Evolutionary conservation across 192 early-diverging fungal species (phyloP).

Genomic region (Spizellomyces sp.): DNA sequence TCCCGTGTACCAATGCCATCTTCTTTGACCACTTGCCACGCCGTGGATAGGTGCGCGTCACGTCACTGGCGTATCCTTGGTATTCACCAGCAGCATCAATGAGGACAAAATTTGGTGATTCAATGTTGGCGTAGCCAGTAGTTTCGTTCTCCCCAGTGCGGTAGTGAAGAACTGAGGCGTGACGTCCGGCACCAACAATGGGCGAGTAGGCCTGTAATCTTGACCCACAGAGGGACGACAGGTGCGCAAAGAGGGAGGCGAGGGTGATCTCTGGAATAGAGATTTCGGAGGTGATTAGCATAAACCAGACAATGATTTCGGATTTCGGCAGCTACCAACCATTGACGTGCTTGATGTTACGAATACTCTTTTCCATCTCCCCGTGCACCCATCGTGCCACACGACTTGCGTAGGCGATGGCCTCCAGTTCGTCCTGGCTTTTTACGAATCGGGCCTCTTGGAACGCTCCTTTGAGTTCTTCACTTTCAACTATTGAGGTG

Average conservation of each 20-base stretch:
- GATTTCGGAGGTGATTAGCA: too few relatives aligned
- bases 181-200: conserved; percentile 80
- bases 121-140: conserved; percentile 12
- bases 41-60: conserved; percentile 74
- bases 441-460: conserved; percentile 80
- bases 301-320: too few relatives aligned
- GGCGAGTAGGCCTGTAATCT: conserved; percentile 78
- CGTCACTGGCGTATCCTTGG: conserved; percentile 81
- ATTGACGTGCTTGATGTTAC: too few relatives aligned
- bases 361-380: not conserved
- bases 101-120: conserved; percentile 61
- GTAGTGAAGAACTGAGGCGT: conserved; percentile 85
- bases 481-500: conserved; percentile 19
- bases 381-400: conserved; percentile 44
- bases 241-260: conserved; percentile 73
- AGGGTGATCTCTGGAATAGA: conserved; percentile 69
- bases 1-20: conserved; percentile 62
- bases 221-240: conserved; percentile 57
- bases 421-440: conserved; percentile 70
- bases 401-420: conserved; percentile 65
- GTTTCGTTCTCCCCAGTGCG: conserved; percentile 68
- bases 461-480: conserved; percentile 60
- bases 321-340: too few relatives aligned
- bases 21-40: conserved; percentile 32
- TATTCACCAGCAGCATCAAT: conserved; percentile 86